Evolutionary conservation across 2,329 filamentous ascomycete species (phyloP).

Genomic region (Sporothrix protearum): DNA sequence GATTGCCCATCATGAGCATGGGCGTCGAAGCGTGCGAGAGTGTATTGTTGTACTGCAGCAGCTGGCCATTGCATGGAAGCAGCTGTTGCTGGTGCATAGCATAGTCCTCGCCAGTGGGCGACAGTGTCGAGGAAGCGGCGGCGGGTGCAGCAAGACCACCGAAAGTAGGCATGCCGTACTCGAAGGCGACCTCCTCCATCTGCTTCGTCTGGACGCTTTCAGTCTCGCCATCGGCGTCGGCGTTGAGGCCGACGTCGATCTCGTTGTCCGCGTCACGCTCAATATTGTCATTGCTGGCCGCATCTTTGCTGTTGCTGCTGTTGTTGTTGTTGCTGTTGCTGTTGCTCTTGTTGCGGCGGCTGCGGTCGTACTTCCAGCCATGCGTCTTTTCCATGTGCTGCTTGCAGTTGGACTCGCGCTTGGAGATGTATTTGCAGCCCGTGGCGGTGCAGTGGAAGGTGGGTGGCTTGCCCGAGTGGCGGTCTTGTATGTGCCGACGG

Average conservation of each 20-base stretch:
- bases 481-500: slow-evolving; percentile 73
- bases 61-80: background rate
- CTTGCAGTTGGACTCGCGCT: slow-evolving; percentile 77
- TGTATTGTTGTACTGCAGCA: background rate
- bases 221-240: background rate
- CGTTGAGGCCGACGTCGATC: background rate
- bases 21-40: background rate
- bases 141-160: background rate
- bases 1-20: background rate
- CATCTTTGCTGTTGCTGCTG: background rate
- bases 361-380: slow-evolving; percentile 67
- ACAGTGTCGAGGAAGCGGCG: slow-evolving; percentile 4
- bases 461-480: slow-evolving; percentile 63
- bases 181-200: background rate
- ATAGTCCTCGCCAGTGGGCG: background rate
- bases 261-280: background rate
- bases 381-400: slow-evolving; percentile 84
- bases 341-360: slow-evolving; percentile 43
- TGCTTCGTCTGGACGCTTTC: background rate
- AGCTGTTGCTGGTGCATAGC: background rate
- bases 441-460: slow-evolving; percentile 63
- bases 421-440: slow-evolving; percentile 68
- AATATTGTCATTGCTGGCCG: background rate
- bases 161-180: background rate
- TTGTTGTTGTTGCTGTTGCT: too few species aligned